Percentiles rank a stretch among this genome's conserved stretches.
These are phyloP conservation scores for Penicillium verrucosum DNA, from an alignment of 2,329 filamentous ascomycete genomes.

Conservation along the genomic window DNA sequence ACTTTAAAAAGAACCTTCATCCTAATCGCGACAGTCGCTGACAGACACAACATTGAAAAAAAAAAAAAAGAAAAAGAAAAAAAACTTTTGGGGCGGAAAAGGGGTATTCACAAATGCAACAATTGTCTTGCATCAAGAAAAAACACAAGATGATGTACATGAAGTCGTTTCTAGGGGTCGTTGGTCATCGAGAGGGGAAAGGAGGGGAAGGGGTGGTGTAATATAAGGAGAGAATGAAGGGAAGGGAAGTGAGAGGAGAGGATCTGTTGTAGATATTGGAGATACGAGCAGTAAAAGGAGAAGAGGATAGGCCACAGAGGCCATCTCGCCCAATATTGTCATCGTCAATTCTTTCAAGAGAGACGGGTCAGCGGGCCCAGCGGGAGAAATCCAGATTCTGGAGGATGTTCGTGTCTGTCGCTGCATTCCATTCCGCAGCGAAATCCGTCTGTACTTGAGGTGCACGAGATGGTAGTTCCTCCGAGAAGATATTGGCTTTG, in stretches of 20 bases:
- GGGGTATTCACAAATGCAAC: constrained; percentile 32
- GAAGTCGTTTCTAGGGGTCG: constrained; percentile 19
- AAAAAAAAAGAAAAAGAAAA: constrained; percentile 9
- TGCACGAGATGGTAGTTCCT: constrained; percentile 33
- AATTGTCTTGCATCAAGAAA: constrained; percentile 19
- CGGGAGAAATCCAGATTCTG: constrained; percentile 44
- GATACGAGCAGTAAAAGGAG: neutral
- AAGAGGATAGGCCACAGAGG: neutral
- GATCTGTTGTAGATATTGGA: neutral
- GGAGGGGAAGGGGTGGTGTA: neutral
- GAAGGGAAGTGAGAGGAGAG: neutral
- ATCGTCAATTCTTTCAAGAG: neutral
- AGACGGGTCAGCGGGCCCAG: constrained; percentile 35
- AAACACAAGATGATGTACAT: constrained; percentile 26
- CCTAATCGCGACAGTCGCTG: constrained; percentile 6
- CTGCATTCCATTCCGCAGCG: constrained; percentile 38
- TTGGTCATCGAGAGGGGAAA: constrained; percentile 10
- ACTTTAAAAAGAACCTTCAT: neutral
- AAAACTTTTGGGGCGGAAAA: constrained; percentile 23
- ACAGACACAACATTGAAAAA: constrained; percentile 6
- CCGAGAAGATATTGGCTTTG: constrained; percentile 37
- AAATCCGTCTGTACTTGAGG: constrained; percentile 34
- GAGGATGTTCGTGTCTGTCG: constrained; percentile 37
- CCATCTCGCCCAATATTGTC: neutral
- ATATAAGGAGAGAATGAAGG: neutral